These are phyloP conservation scores for Graphilbum ipis-grandicollis DNA, from an alignment of 2,329 filamentous ascomycete species.

Conservation along the genomic window DNA sequence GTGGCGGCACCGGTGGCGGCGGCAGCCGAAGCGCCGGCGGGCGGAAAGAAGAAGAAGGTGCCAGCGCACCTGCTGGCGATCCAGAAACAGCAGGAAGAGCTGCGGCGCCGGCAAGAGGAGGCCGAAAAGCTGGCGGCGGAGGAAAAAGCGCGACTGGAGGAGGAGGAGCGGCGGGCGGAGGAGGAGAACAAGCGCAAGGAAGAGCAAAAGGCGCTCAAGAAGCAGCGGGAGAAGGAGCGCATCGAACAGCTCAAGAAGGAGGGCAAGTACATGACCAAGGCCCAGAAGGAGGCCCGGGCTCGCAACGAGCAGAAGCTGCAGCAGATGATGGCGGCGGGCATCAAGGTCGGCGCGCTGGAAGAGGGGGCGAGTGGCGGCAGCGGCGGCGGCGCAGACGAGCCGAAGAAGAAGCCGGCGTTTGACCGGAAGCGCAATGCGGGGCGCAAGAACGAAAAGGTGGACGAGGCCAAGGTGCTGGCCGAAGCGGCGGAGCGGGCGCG, in stretches of 20 bases:
- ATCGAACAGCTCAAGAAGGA: conserved; percentile 78
- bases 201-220: conserved; percentile 60
- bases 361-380: too few species aligned
- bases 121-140: conserved; percentile 38
- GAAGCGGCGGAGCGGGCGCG: conserved; percentile 61
- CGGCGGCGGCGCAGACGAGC: conserved; percentile 25
- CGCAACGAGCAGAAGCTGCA: conserved; percentile 64
- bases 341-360: conserved; percentile 49
- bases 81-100: conserved; percentile 69
- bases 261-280: conserved; percentile 73
- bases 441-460: conserved; percentile 38
- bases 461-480: conserved; percentile 62
- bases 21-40: conserved; percentile 26
- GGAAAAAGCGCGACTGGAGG: conserved; percentile 46
- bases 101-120: conserved; percentile 49
- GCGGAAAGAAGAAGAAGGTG: conserved; percentile 75
- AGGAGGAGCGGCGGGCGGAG: conserved; percentile 42
- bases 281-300: conserved; percentile 67
- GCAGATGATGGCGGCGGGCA: conserved; percentile 67
- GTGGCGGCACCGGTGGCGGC: conserved; percentile 20
- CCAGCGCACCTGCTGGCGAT: conserved; percentile 54
- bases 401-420: conserved; percentile 62
- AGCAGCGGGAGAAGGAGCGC: conserved; percentile 73
- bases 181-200: conserved; percentile 55
- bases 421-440: conserved; percentile 58